A percentile compares a stretch with the other conserved stretches of the same genome.
phyloP scores from a whole-genome alignment of 2,329 filamentous ascomycete species.

The Fusarium pseudonygamai region DNA sequence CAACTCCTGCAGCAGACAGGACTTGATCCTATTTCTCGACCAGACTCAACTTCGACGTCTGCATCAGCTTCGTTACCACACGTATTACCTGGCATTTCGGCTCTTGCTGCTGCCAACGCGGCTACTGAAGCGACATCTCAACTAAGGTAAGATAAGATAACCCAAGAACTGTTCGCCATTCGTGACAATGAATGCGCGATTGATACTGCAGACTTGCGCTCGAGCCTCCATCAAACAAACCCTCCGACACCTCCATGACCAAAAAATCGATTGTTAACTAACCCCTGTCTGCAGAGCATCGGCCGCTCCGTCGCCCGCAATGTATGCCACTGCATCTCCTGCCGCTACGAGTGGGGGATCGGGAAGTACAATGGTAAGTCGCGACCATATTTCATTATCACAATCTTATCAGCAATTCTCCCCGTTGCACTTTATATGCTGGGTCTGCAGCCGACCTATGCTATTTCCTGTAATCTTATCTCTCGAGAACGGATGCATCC shows the following conservation, averaged over 20 bases:
- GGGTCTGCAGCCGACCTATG: background rate
- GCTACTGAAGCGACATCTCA: slow-evolving; percentile 55
- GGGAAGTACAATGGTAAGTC: slow-evolving; percentile 54
- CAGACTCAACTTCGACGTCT: slow-evolving; percentile 59
- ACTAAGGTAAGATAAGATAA: slow-evolving; percentile 53
- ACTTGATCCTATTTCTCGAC: slow-evolving; percentile 60
- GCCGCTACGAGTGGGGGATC: slow-evolving; percentile 53
- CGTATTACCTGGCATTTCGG: slow-evolving; percentile 55
- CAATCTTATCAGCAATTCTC: slow-evolving; percentile 6
- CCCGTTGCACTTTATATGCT: slow-evolving; percentile 9
- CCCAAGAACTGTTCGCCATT: background rate
- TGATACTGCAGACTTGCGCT: background rate
- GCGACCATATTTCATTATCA: slow-evolving; percentile 14
- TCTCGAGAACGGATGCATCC: slow-evolving; percentile 10
- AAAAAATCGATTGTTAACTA: slow-evolving; percentile 19
- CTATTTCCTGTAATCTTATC: slow-evolving; percentile 24
- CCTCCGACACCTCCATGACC: background rate
- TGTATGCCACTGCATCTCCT: slow-evolving; percentile 48
- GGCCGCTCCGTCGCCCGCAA: slow-evolving; percentile 35
- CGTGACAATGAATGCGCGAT: background rate
- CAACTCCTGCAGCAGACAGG: slow-evolving; percentile 52
- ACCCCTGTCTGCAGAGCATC: slow-evolving; percentile 33
- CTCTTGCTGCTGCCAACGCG: slow-evolving; percentile 54
- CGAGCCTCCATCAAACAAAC: background rate
- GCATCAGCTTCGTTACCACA: slow-evolving; percentile 55